Evolutionary conservation across 75 land plant species (phyloP).

Genomic region (Selaginella moellendorffii): DNA sequence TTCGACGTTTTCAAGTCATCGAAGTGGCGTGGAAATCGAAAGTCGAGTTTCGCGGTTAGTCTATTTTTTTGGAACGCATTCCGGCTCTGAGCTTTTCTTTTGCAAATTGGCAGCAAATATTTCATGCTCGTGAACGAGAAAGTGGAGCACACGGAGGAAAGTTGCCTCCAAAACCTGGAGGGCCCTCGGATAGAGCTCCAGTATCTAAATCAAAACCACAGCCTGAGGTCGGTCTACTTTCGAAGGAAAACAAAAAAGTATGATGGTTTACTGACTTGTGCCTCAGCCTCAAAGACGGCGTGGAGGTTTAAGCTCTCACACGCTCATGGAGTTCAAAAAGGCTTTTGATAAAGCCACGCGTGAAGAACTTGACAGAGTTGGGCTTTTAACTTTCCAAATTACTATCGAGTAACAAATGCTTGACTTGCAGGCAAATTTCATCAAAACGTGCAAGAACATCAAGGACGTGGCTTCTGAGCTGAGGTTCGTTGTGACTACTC

Average conservation of each 20-base stretch:
- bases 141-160: neutral
- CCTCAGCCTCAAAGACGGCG: slow-evolving; percentile 11
- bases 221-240: neutral
- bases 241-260: neutral
- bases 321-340: slow-evolving; percentile 16
- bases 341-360: slow-evolving; percentile 11
- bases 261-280: neutral
- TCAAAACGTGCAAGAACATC: slow-evolving; percentile 14
- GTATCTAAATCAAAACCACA: neutral
- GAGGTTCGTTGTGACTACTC: slow-evolving; percentile 13
- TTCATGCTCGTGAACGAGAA: slow-evolving; percentile 8
- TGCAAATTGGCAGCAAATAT: slow-evolving; percentile 3
- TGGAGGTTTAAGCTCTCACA: slow-evolving; percentile 13
- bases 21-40: slow-evolving; percentile 14
- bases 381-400: neutral
- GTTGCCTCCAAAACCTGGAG: neutral
- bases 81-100: neutral
- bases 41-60: slow-evolving; percentile 26
- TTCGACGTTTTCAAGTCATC: neutral
- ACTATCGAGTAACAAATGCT: neutral
- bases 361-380: slow-evolving; percentile 18
- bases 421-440: slow-evolving; percentile 12
- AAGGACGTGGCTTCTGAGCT: slow-evolving; percentile 13
- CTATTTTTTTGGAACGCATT: neutral
- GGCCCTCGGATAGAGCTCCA: neutral